These are phyloP conservation scores for Saccharomycopsis capsularis DNA, from an alignment of 805 yeast genomes.

Conservation along the genomic window DNA sequence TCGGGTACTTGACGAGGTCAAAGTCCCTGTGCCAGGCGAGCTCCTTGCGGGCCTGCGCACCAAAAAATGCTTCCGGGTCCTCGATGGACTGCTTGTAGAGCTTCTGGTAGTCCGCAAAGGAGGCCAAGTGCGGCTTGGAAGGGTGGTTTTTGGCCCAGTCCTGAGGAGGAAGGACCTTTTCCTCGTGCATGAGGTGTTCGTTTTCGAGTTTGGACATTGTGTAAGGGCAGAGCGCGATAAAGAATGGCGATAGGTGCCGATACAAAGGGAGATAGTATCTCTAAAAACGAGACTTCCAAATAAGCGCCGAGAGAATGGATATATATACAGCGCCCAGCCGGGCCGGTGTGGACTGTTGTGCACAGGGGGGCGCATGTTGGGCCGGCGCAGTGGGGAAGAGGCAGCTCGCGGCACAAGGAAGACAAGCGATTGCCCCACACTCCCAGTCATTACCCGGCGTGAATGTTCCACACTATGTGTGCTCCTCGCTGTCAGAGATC, in stretches of 20 bases:
- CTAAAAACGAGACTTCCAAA: background rate
- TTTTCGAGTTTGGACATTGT: constrained; percentile 23
- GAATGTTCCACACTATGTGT: no score
- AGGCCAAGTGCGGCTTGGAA: constrained; percentile 39
- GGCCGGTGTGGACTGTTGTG: no score
- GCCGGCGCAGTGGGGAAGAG: no score
- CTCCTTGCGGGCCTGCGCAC: constrained; percentile 42
- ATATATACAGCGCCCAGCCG: no score
- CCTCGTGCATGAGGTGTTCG: constrained; percentile 28
- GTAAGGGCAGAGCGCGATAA: no score
- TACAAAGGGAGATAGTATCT: background rate
- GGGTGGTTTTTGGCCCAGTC: constrained; percentile 30
- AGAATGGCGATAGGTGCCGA: background rate
- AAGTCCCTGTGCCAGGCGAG: constrained; percentile 51
- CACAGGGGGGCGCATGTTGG: no score
- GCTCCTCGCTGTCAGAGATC: no score
- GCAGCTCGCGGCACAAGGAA: no score
- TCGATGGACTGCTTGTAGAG: constrained; percentile 51
- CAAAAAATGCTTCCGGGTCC: constrained; percentile 49
- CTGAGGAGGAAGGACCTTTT: constrained; percentile 24
- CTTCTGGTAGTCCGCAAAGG: constrained; percentile 43
- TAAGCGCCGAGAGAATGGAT: no score
- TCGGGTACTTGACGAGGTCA: constrained; percentile 35
- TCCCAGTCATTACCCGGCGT: no score
- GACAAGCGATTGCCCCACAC: no score